These are phyloP conservation scores for Artemisia annua DNA, from an alignment of 129 eudicot species.

Conservation along the genomic window DNA sequence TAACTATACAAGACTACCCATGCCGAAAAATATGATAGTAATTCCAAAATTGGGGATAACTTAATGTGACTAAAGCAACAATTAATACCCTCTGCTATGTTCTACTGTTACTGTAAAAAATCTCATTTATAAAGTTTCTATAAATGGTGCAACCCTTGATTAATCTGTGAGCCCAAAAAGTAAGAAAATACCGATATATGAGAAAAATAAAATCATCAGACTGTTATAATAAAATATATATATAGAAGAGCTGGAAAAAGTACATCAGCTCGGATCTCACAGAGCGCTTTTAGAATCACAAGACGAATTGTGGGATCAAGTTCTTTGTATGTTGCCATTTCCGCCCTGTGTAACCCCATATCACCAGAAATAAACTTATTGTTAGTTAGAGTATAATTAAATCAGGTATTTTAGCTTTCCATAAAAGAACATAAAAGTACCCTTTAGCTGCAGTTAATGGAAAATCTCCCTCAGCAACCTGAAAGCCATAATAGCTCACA, in stretches of 20 bases:
- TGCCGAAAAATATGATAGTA: background rate
- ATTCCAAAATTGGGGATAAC: background rate
- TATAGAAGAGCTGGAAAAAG: slow-evolving; percentile 12
- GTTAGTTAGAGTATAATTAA: background rate
- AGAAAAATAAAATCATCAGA: background rate
- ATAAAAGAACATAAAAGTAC: slow-evolving; percentile 38
- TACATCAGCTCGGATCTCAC: slow-evolving; percentile 89
- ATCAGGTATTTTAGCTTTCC: background rate
- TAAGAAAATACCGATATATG: background rate
- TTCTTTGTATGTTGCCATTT: slow-evolving; percentile 60
- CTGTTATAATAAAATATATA: slow-evolving; percentile 4
- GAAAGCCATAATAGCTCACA: slow-evolving; percentile 23
- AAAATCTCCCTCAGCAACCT: slow-evolving; percentile 87
- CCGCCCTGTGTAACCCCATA: slow-evolving; percentile 50
- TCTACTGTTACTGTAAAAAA: background rate
- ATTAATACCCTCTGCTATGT: background rate
- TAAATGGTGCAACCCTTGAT: background rate
- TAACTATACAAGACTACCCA: background rate
- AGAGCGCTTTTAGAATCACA: slow-evolving; percentile 74
- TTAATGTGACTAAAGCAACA: background rate
- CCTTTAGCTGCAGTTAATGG: slow-evolving; percentile 78
- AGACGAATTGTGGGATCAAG: slow-evolving; percentile 79
- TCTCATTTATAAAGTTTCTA: slow-evolving; percentile 8
- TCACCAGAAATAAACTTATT: background rate
- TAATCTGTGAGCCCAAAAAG: background rate